Conservation (phyloP, 2,329 filamentous ascomycete species). For the Fusarium veterinarium region DNA sequence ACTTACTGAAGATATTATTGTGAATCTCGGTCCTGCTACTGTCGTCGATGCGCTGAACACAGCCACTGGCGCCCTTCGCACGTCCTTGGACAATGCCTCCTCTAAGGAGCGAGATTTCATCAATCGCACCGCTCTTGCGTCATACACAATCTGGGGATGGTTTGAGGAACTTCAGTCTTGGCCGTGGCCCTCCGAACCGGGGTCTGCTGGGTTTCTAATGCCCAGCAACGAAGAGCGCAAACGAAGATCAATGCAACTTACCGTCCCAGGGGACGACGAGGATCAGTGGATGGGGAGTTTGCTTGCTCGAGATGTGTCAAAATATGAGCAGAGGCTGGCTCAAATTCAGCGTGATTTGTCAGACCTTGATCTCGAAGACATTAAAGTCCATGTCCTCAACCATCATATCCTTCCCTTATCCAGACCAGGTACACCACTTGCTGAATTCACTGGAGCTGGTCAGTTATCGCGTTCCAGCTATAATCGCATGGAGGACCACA, state of each 20-base stretch:
- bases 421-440: constrained; percentile 51
- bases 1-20: constrained; percentile 68
- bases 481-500: constrained; percentile 86
- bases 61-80: constrained; percentile 63
- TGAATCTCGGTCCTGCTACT: constrained; percentile 69
- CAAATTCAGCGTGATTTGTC: constrained; percentile 78
- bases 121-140: constrained; percentile 75
- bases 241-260: constrained; percentile 49
- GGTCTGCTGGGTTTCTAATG: constrained; percentile 66
- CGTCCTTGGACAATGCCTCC: constrained; percentile 72
- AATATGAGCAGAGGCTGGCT: constrained; percentile 79
- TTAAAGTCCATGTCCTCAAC: constrained; percentile 88
- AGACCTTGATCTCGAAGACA: constrained; percentile 80
- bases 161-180: constrained; percentile 74
- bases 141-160: constrained; percentile 79
- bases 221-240: constrained; percentile 55
- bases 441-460: constrained; percentile 46
- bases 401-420: constrained; percentile 75
- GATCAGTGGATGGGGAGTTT: constrained; percentile 76
- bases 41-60: constrained; percentile 70
- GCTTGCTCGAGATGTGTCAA: constrained; percentile 69
- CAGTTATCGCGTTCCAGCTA: constrained; percentile 66
- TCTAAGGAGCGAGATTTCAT: constrained; percentile 77
- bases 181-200: constrained; percentile 65
- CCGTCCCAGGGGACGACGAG: constrained; percentile 38